Percentiles rank a stretch among this genome's conserved stretches.
Evolutionary conservation across 2,329 filamentous ascomycete genomes (phyloP).

Genomic region (Nectriaceae sp.): DNA sequence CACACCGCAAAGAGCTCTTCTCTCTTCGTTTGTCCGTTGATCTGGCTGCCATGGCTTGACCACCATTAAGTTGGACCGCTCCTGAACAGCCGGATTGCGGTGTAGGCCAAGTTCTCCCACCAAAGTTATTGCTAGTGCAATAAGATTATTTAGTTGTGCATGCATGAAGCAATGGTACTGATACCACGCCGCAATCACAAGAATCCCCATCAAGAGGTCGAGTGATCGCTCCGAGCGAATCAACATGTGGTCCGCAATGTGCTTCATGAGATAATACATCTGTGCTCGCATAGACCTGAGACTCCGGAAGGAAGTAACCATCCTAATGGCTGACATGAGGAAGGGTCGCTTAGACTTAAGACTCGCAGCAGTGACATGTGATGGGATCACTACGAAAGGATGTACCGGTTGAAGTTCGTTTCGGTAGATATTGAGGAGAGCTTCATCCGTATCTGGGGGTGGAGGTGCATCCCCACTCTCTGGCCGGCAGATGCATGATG

Average conservation of each 20-base stretch:
- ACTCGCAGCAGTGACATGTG: slow-evolving; percentile 35
- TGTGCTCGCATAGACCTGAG: slow-evolving; percentile 51
- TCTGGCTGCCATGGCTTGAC: slow-evolving; percentile 40
- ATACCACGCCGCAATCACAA: slow-evolving; percentile 53
- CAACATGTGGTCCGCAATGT: slow-evolving; percentile 51
- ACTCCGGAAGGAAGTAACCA: slow-evolving; percentile 51
- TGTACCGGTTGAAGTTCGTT: slow-evolving; percentile 44
- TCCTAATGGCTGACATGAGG: slow-evolving; percentile 50
- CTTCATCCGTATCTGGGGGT: slow-evolving; percentile 48
- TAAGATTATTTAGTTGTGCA: slow-evolving; percentile 52
- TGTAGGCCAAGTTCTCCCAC: slow-evolving; percentile 50
- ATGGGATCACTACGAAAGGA: slow-evolving; percentile 50
- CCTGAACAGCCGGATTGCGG: slow-evolving; percentile 40
- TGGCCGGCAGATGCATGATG: slow-evolving; percentile 49
- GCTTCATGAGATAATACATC: slow-evolving; percentile 48
- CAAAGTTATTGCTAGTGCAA: slow-evolving; percentile 50
- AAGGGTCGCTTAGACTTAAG: slow-evolving; percentile 46
- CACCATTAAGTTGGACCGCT: slow-evolving; percentile 45
- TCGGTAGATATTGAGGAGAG: slow-evolving; percentile 46
- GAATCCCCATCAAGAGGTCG: slow-evolving; percentile 50
- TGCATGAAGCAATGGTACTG: slow-evolving; percentile 58
- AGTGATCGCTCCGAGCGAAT: slow-evolving; percentile 51
- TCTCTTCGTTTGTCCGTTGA: slow-evolving; percentile 51
- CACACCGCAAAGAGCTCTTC: slow-evolving; percentile 52
- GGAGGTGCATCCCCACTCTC: slow-evolving; percentile 40